Conservation (phyloP, 2,329 filamentous ascomycete genomes). For the Neobulgaria alba region DNA sequence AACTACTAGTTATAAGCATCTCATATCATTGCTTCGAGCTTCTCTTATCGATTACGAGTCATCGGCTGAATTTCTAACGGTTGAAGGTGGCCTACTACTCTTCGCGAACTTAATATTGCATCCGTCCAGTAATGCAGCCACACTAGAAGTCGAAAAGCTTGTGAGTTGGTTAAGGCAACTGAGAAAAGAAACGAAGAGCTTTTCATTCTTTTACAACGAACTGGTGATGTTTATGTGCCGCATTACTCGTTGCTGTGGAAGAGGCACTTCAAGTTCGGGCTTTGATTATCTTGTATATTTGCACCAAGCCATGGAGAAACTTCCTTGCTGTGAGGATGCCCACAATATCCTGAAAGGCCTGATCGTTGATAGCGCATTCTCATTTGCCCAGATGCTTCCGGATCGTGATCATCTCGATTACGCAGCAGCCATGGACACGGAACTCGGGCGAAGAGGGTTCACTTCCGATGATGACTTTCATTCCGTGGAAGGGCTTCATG, state of each 20-base stretch:
- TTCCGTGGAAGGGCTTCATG: neutral
- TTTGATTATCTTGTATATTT: constrained; percentile 33
- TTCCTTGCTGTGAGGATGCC: constrained; percentile 2
- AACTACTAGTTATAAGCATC: neutral
- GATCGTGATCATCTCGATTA: constrained; percentile 25
- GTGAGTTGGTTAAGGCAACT: constrained; percentile 4
- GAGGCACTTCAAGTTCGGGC: constrained; percentile 29
- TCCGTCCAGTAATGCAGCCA: neutral
- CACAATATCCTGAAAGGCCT: constrained; percentile 17
- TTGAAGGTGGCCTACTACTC: constrained; percentile 11
- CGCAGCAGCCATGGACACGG: constrained; percentile 20
- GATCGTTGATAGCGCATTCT: constrained; percentile 28
- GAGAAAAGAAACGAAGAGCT: neutral
- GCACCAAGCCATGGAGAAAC: constrained; percentile 17
- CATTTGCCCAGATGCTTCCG: constrained; percentile 25
- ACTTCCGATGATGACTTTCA: constrained; percentile 1
- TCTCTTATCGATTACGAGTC: constrained; percentile 7
- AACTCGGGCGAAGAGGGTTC: constrained; percentile 12
- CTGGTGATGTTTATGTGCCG: constrained; percentile 34
- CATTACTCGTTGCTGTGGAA: constrained; percentile 40
- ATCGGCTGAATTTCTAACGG: neutral
- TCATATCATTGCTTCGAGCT: constrained; percentile 12
- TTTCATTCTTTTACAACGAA: constrained; percentile 9
- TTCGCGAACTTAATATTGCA: constrained; percentile 13
- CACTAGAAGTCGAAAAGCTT: neutral